These are phyloP conservation scores for Rusavskia elegans DNA, from an alignment of 495 filamentous ascomycete species.

Conservation along the genomic window DNA sequence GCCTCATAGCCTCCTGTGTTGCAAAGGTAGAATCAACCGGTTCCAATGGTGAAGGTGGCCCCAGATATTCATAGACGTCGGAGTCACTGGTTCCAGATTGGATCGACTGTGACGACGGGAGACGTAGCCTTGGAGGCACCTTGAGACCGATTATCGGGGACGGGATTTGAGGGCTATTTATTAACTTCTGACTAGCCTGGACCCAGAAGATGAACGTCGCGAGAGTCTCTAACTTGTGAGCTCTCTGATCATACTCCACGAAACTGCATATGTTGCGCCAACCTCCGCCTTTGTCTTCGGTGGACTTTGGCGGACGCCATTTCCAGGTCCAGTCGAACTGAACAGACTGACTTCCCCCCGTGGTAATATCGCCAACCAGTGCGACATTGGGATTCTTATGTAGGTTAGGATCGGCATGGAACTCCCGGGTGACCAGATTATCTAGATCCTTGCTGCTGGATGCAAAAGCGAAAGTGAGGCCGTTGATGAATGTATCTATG, in stretches of 20 bases:
- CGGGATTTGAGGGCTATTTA: slow-evolving; percentile 25
- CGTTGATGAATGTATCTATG: slow-evolving; percentile 64
- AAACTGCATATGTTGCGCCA: slow-evolving; percentile 96
- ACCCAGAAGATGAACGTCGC: slow-evolving; percentile 93
- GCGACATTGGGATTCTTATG: slow-evolving; percentile 96
- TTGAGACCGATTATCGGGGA: slow-evolving; percentile 56
- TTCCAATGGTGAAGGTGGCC: slow-evolving; percentile 51
- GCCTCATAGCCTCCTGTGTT: slow-evolving; percentile 49
- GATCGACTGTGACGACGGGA: slow-evolving; percentile 67
- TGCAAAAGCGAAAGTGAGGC: slow-evolving; percentile 82
- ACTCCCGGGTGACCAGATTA: slow-evolving; percentile 84
- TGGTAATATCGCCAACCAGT: slow-evolving; percentile 75
- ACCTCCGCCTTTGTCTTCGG: slow-evolving; percentile 74
- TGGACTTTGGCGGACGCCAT: slow-evolving; percentile 78
- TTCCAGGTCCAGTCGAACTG: slow-evolving; percentile 93
- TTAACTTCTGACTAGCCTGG: slow-evolving; percentile 38
- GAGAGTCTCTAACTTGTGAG: slow-evolving; percentile 74
- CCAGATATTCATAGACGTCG: slow-evolving; percentile 38
- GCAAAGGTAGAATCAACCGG: slow-evolving; percentile 27
- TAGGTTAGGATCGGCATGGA: slow-evolving; percentile 91
- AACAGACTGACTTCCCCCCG: slow-evolving; percentile 62
- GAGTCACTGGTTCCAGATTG: slow-evolving; percentile 60
- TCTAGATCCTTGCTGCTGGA: slow-evolving; percentile 76
- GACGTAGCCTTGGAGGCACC: slow-evolving; percentile 59
- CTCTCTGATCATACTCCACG: slow-evolving; percentile 87